Base-by-base conservation (phyloP, 768 basidiomycete species). In the Tylopilus subfusipes region DNA sequence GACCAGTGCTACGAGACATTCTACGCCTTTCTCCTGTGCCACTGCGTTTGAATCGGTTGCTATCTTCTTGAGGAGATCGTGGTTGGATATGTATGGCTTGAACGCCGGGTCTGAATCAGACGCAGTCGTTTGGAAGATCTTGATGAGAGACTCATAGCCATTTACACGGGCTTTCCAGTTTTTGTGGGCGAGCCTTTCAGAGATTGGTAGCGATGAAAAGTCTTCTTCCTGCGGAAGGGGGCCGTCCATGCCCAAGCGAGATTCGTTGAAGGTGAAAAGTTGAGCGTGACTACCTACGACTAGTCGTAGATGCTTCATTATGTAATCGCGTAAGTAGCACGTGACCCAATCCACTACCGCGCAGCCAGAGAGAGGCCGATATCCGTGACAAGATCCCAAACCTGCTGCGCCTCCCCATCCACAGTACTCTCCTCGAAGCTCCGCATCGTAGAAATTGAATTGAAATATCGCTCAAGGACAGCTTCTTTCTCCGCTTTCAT, bases 121-220 rank as follows among this genome's bases (percentile, higher is more conserved):
- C 62, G 88, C 88, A 46, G 94, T 93, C 42, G 83, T 87, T 66
- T 86, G 84, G 70, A 97, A 97, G 54, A 82, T 85, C 73, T 89
- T 87, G 75, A 88, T 83, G 59, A 98, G 82, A 21, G 87, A 73
- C 67, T 92, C 90, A 71, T 98, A 99, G 57, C 83, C 97, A 70
- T 84, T 93, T 64, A 96, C 83, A 62, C 97, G 86, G 54, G 97
- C 97, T 74, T 98, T 98, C 97, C 97, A 99, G 70, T 96, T 96
- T 81, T 98, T 98, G 78, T 98, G 93, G 7, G 82, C 75, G 52
- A 96, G 85, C 42, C 95, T 73, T 60, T 96, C 93, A 13, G 82
- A 72, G 44, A 97, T 80, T 21, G 91, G 76, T 48, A 98, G 79
- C 27, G 78, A 66, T 42, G 85, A 85, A 70, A 95, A 98, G 73